Evolutionary conservation across 176 grass and related monocot species (phyloP).

Genomic region (Chloris gayana): DNA sequence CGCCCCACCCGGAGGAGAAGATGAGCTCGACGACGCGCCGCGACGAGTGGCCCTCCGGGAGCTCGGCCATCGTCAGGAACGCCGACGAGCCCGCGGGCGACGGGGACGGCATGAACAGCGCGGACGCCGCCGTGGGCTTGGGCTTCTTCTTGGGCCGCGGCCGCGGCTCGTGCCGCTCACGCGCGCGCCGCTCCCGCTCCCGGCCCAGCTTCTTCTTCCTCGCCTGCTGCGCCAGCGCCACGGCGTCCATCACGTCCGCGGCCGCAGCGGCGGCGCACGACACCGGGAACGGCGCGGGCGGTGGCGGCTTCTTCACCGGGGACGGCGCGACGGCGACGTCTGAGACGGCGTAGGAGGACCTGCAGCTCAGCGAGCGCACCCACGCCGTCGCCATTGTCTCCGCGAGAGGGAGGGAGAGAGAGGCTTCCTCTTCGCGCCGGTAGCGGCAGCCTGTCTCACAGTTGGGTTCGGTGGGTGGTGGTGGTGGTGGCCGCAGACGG

Average conservation of each 20-base stretch:
- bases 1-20: constrained; percentile 58
- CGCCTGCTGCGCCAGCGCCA: constrained; percentile 33
- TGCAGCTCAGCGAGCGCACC: constrained; percentile 76
- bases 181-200: constrained; percentile 27
- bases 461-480: constrained; percentile 19
- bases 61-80: constrained; percentile 60
- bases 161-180: not conserved
- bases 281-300: constrained; percentile 20
- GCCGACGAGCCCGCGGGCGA: constrained; percentile 9
- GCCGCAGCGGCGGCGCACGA: constrained; percentile 42
- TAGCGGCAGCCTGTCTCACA: not conserved
- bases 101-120: constrained; percentile 45
- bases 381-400: constrained; percentile 65
- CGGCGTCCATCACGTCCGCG: constrained; percentile 44
- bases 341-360: constrained; percentile 54
- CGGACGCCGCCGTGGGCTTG: constrained; percentile 21
- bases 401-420: not conserved
- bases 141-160: constrained; percentile 60
- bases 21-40: constrained; percentile 73
- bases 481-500: constrained; percentile 17
- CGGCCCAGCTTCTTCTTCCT: constrained; percentile 31
- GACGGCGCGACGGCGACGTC: constrained; percentile 51
- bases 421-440: not conserved
- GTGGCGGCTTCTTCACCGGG: constrained; percentile 1
- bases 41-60: constrained; percentile 58